phyloP scores from a whole-genome alignment of 2,329 filamentous ascomycete species.

The Lomentospora prolificans region DNA sequence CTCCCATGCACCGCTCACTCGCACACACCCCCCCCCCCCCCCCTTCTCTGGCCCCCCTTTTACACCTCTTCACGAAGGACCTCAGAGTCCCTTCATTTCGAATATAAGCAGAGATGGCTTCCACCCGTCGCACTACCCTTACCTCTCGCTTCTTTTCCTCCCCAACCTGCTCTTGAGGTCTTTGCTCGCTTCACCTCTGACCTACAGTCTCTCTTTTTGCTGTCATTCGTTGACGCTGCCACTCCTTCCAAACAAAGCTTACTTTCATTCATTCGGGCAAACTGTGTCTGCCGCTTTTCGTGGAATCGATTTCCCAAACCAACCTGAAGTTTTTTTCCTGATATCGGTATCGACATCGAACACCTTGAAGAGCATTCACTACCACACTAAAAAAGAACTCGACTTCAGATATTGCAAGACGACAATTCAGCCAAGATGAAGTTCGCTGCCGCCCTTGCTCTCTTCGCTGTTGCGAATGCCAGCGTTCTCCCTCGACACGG shows the following conservation, averaged over 20 bases:
- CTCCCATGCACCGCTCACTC: not conserved
- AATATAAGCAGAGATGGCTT: constrained; percentile 10
- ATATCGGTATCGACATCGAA: not conserved
- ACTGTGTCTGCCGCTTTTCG: constrained; percentile 21
- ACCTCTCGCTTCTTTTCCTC: constrained; percentile 10
- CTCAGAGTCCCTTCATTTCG: not conserved
- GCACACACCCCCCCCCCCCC: not conserved
- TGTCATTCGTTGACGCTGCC: constrained; percentile 17
- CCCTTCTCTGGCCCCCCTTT: not conserved
- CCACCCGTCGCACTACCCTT: constrained; percentile 9
- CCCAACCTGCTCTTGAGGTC: constrained; percentile 11
- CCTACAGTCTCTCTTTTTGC: constrained; percentile 16
- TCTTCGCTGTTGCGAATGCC: constrained; percentile 34
- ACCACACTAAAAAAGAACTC: constrained; percentile 11
- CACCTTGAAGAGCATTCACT: not conserved
- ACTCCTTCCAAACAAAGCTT: constrained; percentile 18
- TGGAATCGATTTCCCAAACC: constrained; percentile 5
- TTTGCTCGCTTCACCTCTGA: constrained; percentile 10
- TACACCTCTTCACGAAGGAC: not conserved
- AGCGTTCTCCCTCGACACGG: constrained; percentile 24
- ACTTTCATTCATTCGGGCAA: constrained; percentile 19
- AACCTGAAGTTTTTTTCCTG: not conserved
- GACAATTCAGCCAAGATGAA: constrained; percentile 33
- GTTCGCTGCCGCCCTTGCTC: constrained; percentile 32
- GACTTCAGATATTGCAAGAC: constrained; percentile 1